A percentile compares a stretch with the other conserved stretches of the same genome.
Evolutionary conservation across 164 flowering plant genomes (phyloP).

Genomic region (Magnolia officinalis): DNA sequence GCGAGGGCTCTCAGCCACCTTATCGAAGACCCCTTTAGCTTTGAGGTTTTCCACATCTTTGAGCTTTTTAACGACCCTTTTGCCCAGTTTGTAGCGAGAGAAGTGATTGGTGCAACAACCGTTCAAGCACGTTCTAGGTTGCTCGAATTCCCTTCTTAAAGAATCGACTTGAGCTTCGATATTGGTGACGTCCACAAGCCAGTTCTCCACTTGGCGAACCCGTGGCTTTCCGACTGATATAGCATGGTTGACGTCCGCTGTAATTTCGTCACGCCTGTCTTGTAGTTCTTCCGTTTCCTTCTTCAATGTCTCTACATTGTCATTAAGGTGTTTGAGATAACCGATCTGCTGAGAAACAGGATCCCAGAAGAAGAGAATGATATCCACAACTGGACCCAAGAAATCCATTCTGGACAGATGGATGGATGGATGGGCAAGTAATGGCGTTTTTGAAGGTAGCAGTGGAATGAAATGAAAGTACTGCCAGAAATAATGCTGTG

Average conservation of each 20-base stretch:
- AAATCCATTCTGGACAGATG: too few relatives aligned
- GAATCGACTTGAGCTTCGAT: background rate
- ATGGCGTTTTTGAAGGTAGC: too few relatives aligned
- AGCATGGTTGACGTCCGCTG: background rate
- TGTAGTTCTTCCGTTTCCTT: background rate
- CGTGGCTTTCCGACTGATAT: background rate
- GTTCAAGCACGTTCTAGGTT: too few relatives aligned
- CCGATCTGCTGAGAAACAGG: background rate
- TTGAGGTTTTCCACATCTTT: background rate
- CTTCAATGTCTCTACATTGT: background rate
- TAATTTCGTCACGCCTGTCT: background rate
- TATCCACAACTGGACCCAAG: background rate
- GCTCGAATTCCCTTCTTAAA: background rate
- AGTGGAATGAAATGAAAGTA: too few relatives aligned
- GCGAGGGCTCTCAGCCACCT: slow-evolving; percentile 7
- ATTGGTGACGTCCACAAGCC: background rate
- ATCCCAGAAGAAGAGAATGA: background rate
- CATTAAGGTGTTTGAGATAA: slow-evolving; percentile 1
- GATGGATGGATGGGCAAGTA: too few relatives aligned
- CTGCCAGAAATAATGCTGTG: too few relatives aligned
- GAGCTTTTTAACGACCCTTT: slow-evolving; percentile 1
- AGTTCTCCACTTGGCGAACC: background rate
- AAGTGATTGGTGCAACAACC: too few relatives aligned
- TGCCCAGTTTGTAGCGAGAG: slow-evolving; percentile 20
- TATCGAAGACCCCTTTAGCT: slow-evolving; percentile 4